These are phyloP conservation scores for Willaertia magna DNA, from an alignment of 208 protist genomes.

Conservation along the genomic window DNA sequence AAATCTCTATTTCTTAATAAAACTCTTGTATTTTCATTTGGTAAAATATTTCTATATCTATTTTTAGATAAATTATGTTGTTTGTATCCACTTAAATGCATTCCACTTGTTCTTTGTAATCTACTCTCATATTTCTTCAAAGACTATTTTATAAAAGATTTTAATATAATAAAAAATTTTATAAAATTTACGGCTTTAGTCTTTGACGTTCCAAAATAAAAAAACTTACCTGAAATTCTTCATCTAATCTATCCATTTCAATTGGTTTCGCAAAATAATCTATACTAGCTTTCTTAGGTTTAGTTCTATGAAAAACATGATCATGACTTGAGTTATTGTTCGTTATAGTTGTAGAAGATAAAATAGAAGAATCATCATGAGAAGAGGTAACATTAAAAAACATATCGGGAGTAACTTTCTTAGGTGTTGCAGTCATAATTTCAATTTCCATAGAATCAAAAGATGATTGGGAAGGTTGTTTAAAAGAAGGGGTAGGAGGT, in stretches of 20 bases:
- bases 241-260: background rate
- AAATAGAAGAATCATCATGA: background rate
- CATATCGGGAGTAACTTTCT: no score
- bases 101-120: background rate
- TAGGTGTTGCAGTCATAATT: background rate
- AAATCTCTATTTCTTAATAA: background rate
- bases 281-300: background rate
- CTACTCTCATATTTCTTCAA: background rate
- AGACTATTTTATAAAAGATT: background rate
- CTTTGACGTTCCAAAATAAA: no score
- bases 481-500: background rate
- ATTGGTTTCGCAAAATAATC: background rate
- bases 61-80: background rate
- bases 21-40: slow-evolving; percentile 11
- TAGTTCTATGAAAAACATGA: background rate
- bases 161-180: background rate
- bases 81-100: background rate
- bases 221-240: background rate
- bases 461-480: background rate
- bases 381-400: no score
- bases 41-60: background rate
- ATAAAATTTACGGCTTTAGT: background rate
- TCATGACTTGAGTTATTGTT: background rate
- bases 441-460: background rate
- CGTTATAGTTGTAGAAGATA: background rate